Base-by-base conservation (phyloP, 345 rosid species). In the Isatis tinctoria region DNA sequence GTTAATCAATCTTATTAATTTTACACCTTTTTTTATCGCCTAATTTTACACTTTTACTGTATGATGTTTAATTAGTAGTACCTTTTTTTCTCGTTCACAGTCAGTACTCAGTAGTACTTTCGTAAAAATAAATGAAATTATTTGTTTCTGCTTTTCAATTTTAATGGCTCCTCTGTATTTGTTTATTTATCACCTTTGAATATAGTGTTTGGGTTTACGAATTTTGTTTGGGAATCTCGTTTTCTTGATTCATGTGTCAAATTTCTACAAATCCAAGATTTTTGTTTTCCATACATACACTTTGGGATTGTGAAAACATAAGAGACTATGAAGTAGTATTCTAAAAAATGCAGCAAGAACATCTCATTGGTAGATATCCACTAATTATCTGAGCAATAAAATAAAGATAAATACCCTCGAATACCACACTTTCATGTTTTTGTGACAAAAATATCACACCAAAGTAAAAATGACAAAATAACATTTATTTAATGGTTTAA, bases 221-320 rank as follows among this genome's bases (percentile, higher is more conserved):
- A 14, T 41, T 26, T 24, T 54, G 47, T 53, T 33, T 36, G 67
- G 60, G 28, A 45, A 66, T 48, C 26, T 36, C 35, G 28, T 74
- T 74, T 65, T 48, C 43, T 45, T 48, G 60, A 6, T 66, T 36
- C 17, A 33, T 33, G 78, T 65, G 72, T 44, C 58, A 12, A 56
- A 6, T 22, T 8, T 73, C 57, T 65, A 22, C 44, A n/a, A 56
- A 65, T 41, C 22, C 77, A 44, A 56, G 20, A 57, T 40, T 2
- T 56, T 57, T 57, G 65, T 32, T 57, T 35, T 39, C 60, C 45
- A 6, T 56, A 43, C 44, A 8, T 43, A 56, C 49, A 56, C 65
- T 54, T 73, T 43, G 36, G 65, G 10, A 40, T 43, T 40, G 44
- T 53, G 56, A 66, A 67, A 30, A 49, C 1, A 20, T 2, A 49